Percentiles rank a stretch among this genome's conserved stretches.
Conservation (phyloP, 2,329 filamentous ascomycete species). For the Karstenula rhodostoma region DNA sequence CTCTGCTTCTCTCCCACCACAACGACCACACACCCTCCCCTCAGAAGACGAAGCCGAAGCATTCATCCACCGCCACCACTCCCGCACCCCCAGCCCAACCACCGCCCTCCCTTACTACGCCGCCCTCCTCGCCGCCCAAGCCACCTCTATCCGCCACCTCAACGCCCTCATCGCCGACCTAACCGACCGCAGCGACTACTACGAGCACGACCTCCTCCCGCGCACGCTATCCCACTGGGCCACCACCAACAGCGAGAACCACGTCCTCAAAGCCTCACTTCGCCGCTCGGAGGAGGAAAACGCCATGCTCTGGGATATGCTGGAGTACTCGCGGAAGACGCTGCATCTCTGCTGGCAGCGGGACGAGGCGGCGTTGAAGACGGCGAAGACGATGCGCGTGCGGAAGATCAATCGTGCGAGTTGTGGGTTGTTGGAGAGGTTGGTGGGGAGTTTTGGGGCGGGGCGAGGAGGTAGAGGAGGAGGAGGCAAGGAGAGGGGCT, state of each 20-base stretch:
- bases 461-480: conserved; percentile 1
- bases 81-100: conserved; percentile 17
- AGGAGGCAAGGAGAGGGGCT: background rate
- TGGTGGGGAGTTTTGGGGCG: background rate
- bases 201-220: conserved; percentile 27
- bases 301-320: conserved; percentile 11
- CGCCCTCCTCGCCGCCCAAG: conserved; percentile 18
- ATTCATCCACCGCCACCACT: conserved; percentile 1
- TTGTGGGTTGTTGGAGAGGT: background rate
- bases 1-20: background rate
- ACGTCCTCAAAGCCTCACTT: conserved; percentile 5
- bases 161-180: conserved; percentile 19
- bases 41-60: background rate
- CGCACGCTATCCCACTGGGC: conserved; percentile 2
- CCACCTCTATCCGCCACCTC: conserved; percentile 25
- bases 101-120: conserved; percentile 12
- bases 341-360: conserved; percentile 26
- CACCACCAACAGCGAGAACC: conserved; percentile 16
- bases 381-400: conserved; percentile 16
- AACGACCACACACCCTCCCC: background rate
- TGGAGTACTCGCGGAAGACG: conserved; percentile 20
- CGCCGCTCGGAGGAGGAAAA: conserved; percentile 9
- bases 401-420: background rate
- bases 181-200: conserved; percentile 19
- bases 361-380: conserved; percentile 26